Evolutionary conservation across 164 flowering plant genomes (phyloP), one percentile per base, ranked within the genome.

Genomic region (Akebia trifoliata): DNA sequence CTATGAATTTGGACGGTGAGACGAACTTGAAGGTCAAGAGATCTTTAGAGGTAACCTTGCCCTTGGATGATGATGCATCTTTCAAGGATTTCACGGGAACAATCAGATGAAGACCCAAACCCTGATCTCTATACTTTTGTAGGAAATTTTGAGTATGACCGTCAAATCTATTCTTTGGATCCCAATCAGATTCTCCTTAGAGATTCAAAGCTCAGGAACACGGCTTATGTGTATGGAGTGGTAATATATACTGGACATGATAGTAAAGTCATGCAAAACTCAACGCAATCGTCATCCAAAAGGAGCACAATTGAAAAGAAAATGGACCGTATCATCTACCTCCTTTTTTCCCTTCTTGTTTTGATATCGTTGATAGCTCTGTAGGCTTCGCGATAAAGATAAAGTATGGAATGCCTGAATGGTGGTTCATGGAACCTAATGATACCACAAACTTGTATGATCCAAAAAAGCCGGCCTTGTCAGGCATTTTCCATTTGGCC

Each of bases 1-100:
- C 96, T 51, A 88, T 67, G 64, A 88, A 88, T 61, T 83, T 88
- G 50, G 96, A 88, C 56, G 96, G 96, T n/a, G 96, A 88, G 64
- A 85, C 93, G 39, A 85, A 88, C 66, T 70, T 85, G 77, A 88
- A 88, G 66, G 68, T 88, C 15, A 88, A 88, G 62, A 86, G 84
- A 67, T 78, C 83, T 37, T 58, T 82, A 40, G 86, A 85, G 18
- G 79, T 54, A 35, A 88, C 90, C 35, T 69, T 78, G 39, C 67
- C 65, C 1, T 56, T 83, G 40, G 76, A 74, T 12, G 84, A 83
- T 6, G 86, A 88, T 40, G 62, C 57, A 8, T 52, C 65, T 59
- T 85, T 82, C 70, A 60, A 60, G 50, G 56, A 81, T 56, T 84
- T 82, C 67, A 72, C 74, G 30, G 88, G 84, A 42, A 56, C 72